phyloP scores from a whole-genome alignment of 805 yeast genomes.

The Candida loeiensis region DNA sequence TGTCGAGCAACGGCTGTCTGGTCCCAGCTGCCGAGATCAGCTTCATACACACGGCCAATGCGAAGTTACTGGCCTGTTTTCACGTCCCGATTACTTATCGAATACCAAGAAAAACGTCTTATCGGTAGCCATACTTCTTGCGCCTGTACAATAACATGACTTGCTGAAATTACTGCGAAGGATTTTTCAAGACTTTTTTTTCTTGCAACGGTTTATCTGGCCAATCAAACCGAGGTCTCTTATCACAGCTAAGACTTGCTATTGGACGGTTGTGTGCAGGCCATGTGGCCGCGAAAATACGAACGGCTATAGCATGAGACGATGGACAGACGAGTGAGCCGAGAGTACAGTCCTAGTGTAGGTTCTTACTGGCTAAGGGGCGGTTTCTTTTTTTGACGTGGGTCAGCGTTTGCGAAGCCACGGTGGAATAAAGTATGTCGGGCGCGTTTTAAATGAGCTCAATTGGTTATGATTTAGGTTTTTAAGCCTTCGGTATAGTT shows the following conservation, averaged over 20 bases:
- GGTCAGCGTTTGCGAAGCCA: too few relatives aligned
- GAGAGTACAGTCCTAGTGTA: too few relatives aligned
- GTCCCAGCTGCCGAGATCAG: too few relatives aligned
- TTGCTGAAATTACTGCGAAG: neutral
- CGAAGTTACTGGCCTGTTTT: neutral
- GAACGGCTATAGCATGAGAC: neutral
- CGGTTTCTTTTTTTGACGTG: too few relatives aligned
- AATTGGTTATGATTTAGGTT: too few relatives aligned
- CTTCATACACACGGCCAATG: too few relatives aligned
- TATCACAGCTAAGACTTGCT: conserved; percentile 3
- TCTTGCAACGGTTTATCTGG: conserved; percentile 6
- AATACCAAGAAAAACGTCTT: conserved; percentile 4
- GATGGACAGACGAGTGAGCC: too few relatives aligned
- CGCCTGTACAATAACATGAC: conserved; percentile 2
- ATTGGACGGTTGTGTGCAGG: conserved; percentile 2
- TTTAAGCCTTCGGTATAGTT: too few relatives aligned
- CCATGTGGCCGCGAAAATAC: neutral
- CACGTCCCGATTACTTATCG: neutral
- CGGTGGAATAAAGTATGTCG: too few relatives aligned
- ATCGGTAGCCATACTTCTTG: neutral
- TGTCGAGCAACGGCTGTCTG: too few relatives aligned
- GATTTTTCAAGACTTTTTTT: neutral
- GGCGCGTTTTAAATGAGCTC: too few relatives aligned
- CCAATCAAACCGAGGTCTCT: conserved; percentile 5
- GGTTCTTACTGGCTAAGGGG: too few relatives aligned